Base-by-base conservation (phyloP, 106 monocot genomes). In the Cymbidium sinense region DNA sequence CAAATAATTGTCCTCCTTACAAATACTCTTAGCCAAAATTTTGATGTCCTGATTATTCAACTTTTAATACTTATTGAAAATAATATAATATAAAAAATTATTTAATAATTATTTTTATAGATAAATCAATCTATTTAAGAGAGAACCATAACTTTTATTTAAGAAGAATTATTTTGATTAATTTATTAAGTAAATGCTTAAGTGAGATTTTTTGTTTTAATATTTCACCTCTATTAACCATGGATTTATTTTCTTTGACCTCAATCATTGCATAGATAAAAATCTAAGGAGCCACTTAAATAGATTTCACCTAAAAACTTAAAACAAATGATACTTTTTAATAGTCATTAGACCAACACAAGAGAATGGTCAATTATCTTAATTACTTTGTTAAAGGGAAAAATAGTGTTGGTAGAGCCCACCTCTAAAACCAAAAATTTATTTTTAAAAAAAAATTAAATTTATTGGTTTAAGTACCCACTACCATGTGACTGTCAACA, bases 401-500 rank as follows among this genome's bases (percentile, higher is more conserved):
- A 71, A 9, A 36, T 20, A 15, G 20, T 31, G 8, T 71, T 37
- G 37, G 71, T 71, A 37, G 37, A 39, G 37, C 71, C 71, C 71
- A 37, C 36, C n/a, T 21, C 71, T 71, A 37, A 39, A 71, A 12
- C 18, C 34, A 71, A 36, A 37, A 23, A 21, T 71, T 5, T 71
- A 37, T 71, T n/a, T 39, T 71, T 36, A 10, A 71, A 6, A n/a
- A 10, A 71, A 6, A n/a, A 69, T 47, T 58, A 39, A 37, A 13
- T 39, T 29, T 71, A 71, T 36, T 39, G n/a, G 6, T 39, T 20
- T 71, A 71, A 71, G 37, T 37, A 39, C 71, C 37, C 71, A 71
- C 69, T 71, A 37, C 71, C 71, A 71, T 71, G 71, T 71, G 71
- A 39, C 71, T 71, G 71, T 7, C 21, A 71, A 39, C 71, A 39